Base-by-base conservation (phyloP, 495 filamentous ascomycete genomes). In the Tuber umbilicatum region DNA sequence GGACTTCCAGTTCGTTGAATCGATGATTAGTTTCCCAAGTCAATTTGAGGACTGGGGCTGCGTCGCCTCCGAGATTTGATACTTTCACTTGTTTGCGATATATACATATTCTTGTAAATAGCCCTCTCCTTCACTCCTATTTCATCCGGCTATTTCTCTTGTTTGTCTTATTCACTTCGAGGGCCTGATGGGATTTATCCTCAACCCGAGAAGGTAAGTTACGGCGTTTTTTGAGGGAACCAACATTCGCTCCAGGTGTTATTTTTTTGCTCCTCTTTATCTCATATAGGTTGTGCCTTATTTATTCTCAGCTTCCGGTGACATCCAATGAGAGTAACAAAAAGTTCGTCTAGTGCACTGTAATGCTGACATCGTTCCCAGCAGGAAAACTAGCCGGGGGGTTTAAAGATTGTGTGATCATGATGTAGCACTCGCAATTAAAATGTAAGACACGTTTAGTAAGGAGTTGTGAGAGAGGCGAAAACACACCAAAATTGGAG, bases 1-100 rank as follows among this genome's bases (percentile, higher is more conserved):
- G 5, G 76, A 71, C 23, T 78, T 74, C 19, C 71, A 74, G 39
- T 78, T 74, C 45, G 77, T 79, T 38, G 74, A 78, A n/a, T 74
- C 77, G 2, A 68, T 79, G 69, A 79, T 79, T 60, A 40, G 71
- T 23, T 79, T 78, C 47, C 77, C 77, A n/a, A 41, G 43, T 21
- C 43, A 64, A 35, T 72, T 71, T n/a, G 77, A 79, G 12, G 77
- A 79, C 43, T 79, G 77, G 77, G 23, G 69, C 43, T 74, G 60
- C 31, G 72, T 78, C 40, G 69, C 75, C 10, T 23, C 75, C 19
- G 68, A 64, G 27, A 47, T 78, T 19, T 74, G 70, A 78, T 68
- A 69, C 31, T 37, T 31, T 16, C 6, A 68, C 19, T 69, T n/a
- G 14, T 9, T 45, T 5, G 67, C 21, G 43, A 70, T n/a, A 70